Base-by-base conservation (phyloP, 1,284 basidiomycete genomes). In the Porogramme epimiltina region DNA sequence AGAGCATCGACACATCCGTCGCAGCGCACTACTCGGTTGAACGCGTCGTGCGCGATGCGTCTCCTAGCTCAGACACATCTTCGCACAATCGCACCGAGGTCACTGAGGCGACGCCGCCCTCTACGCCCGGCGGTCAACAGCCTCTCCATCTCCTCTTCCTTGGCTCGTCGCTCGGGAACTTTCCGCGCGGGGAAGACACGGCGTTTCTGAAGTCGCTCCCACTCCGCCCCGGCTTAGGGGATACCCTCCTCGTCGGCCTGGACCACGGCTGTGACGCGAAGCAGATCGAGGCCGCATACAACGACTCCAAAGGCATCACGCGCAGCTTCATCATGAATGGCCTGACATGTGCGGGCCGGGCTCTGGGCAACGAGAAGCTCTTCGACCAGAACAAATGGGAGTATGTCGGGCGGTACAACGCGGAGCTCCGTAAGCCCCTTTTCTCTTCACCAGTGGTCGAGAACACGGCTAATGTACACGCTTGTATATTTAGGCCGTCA, bases 101-200 rank as follows among this genome's bases (percentile, higher is more conserved):
- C 2, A 65, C 64, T n/a, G 66, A 65, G n/a, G 58, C 58, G 11
- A 75, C 71, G 2, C 68, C 73, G 4, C 70, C 70, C 1, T 74
- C 76, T 16, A 75, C 72, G 0, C 72, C 74, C 10, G 76, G 70
- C 33, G 59, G 65, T 1, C 60, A 61, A 23, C 62, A 66, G 22
- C 89, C 89, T 9, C 69, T 93, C 28, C 93, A 95, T 64, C 73
- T 98, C 50, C 74, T 98, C 53, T 98, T 97, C 77, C 78, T 98
- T n/a, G 96, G 96, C 0, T 96, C 92, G 0, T 94, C 93, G 0
- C 73, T 98, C 13, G 96, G 96, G 13, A 98, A 98, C 74, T 98
- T 98, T 69, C 69, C 77, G n/a, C 83, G 93, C 22, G 75, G 78
- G 16, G 87, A 81, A 23, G 91, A 89, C 6, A 80, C 80, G 1